Percentiles rank a stretch among this genome's conserved stretches.
Evolutionary conservation across 768 basidiomycete genomes (phyloP).

Genomic region (Tubosaeta sp.): DNA sequence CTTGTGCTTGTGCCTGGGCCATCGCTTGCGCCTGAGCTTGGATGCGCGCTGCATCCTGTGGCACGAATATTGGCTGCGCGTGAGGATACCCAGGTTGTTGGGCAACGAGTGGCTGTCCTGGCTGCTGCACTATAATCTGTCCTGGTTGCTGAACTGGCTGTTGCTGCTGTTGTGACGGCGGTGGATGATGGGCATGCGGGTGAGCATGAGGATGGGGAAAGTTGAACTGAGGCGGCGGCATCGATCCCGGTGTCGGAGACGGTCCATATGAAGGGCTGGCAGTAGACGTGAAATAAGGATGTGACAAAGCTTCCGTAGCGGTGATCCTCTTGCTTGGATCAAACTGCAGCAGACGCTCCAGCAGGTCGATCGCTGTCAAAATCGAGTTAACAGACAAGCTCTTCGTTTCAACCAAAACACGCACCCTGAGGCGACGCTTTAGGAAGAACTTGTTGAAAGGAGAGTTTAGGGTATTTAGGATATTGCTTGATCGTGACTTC

Average conservation of each 20-base stretch:
- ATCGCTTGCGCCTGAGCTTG: constrained; percentile 42
- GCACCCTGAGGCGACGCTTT: constrained; percentile 83
- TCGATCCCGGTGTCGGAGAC: constrained; percentile 45
- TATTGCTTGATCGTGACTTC: constrained; percentile 82
- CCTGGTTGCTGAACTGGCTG: constrained; percentile 40
- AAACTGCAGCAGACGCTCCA: constrained; percentile 93
- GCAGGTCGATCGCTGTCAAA: constrained; percentile 73
- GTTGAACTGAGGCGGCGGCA: constrained; percentile 66
- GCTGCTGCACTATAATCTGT: constrained; percentile 35
- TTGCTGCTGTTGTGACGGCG: constrained; percentile 43
- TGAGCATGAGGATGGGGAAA: constrained; percentile 58
- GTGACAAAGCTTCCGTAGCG: constrained; percentile 85
- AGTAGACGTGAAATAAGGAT: constrained; percentile 82
- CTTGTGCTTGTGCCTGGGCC: constrained; percentile 39
- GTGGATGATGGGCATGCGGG: constrained; percentile 40
- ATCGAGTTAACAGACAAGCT: constrained; percentile 3
- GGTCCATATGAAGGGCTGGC: constrained; percentile 30
- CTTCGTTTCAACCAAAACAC: constrained; percentile 1
- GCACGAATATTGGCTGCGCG: constrained; percentile 30
- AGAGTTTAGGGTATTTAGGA: constrained; percentile 82
- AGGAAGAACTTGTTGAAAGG: constrained; percentile 74
- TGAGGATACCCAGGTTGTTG: constrained; percentile 32
- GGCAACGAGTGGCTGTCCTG: constrained; percentile 35
- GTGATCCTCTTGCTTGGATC: constrained; percentile 90
- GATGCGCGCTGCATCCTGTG: constrained; percentile 32